Base-by-base conservation (phyloP, 139 green algal genomes). In the Mesotaenium endlicherianum region DNA sequence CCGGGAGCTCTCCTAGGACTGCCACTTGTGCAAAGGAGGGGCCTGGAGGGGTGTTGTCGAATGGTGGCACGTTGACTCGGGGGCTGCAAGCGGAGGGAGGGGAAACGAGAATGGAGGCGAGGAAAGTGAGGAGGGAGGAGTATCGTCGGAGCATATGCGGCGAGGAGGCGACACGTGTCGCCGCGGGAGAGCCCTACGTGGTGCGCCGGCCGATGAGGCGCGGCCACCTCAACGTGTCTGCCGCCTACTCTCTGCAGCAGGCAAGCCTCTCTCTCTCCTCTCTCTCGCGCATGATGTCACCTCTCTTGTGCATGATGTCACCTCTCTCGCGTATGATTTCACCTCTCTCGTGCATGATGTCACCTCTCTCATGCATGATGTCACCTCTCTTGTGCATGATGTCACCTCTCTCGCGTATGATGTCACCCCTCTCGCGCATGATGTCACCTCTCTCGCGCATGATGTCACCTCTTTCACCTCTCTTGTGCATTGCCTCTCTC, bases 141-240 rank as follows among this genome's bases (percentile, higher is more conserved):
- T 8, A 74, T 8, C 8, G 60, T 20, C 11, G 60, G 34, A 47
- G 36, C 36, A 74, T 38, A 47, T 8, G 60, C 11, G 60, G 78
- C 41, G 60, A 86, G 44, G 80, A 82, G 69, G 80, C 80, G 40
- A 16, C 74, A 26, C 34, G 11, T n/a, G 36, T 86, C 39, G 26
- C 80, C 8, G 2, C n/a, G 1, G 44, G 16, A 0, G 80, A 72
- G 43, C 81, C 81, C 26, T 87, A 85, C 38, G 20, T 34, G 16
- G 11, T 87, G 42, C 39, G 81, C 2, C 70, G 81, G 31, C 81
- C 81, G 11, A 85, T 87, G 50, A 16, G 49, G 14, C 40, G 81
- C 55, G 81, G 81, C 30, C 49, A 75, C 50, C 50, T 87, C 38
- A 87, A 82, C 44, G 57, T 55, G 16, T 75, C n/a, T 26, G 5